Conservation (phyloP, 768 basidiomycete species). For the Chalciporus piperatus region DNA sequence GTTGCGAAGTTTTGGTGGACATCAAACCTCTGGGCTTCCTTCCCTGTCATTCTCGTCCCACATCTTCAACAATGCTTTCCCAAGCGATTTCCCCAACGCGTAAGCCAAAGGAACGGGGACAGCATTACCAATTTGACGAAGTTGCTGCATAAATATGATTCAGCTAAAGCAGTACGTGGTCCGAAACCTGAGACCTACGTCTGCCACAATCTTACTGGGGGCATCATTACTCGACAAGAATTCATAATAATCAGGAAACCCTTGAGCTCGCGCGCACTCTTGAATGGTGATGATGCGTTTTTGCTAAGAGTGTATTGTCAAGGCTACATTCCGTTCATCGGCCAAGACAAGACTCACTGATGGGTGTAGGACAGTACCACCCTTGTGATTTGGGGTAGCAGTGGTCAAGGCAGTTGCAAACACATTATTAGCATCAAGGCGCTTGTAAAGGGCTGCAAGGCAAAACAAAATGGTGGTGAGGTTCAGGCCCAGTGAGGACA, state of each 20-base stretch:
- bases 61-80: conserved; percentile 42
- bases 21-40: conserved; percentile 42
- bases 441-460: conserved; percentile 49
- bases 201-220: conserved; percentile 37
- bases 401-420: conserved; percentile 68
- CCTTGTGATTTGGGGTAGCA: conserved; percentile 50
- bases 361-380: conserved; percentile 44
- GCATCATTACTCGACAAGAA: conserved; percentile 49
- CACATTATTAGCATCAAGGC: conserved; percentile 48
- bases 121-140: conserved; percentile 77
- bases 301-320: conserved; percentile 46
- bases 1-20: neutral
- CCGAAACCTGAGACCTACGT: conserved; percentile 42
- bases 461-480: neutral
- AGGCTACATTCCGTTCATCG: neutral
- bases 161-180: conserved; percentile 1
- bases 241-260: conserved; percentile 70
- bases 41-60: conserved; percentile 46
- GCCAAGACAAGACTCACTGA: conserved; percentile 30
- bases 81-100: conserved; percentile 52
- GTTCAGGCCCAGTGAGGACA: neutral
- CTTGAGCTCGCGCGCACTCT: conserved; percentile 73
- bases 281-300: conserved; percentile 63
- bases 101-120: conserved; percentile 69
- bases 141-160: conserved; percentile 46